Evolutionary conservation across 805 yeast genomes (phyloP).

Genomic region (Suhomyces xylopsoci): DNA sequence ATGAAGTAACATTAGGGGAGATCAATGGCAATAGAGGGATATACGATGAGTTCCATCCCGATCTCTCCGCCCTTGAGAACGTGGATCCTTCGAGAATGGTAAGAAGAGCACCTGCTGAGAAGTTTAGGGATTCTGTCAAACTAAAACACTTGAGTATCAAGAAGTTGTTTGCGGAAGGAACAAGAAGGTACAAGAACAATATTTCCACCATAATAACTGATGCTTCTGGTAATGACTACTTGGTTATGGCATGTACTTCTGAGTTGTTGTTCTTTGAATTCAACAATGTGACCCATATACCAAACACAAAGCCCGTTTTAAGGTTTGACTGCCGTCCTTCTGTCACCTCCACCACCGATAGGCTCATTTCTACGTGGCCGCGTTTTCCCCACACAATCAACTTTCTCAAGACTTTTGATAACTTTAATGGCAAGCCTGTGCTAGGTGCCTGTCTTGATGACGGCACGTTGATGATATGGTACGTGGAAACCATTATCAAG

Average conservation of each 20-base stretch:
- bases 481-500: slow-evolving; percentile 21
- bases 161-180: slow-evolving; percentile 19
- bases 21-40: slow-evolving; percentile 4
- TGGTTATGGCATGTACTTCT: slow-evolving; percentile 35
- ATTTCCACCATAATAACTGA: slow-evolving; percentile 23
- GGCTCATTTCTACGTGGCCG: slow-evolving; percentile 49
- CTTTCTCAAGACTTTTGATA: slow-evolving; percentile 35
- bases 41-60: slow-evolving; percentile 7
- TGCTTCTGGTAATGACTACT: slow-evolving; percentile 13
- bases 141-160: slow-evolving; percentile 22
- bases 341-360: slow-evolving; percentile 38
- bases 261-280: slow-evolving; percentile 33
- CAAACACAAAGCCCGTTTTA: slow-evolving; percentile 22
- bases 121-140: slow-evolving; percentile 31
- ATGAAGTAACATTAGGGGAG: slow-evolving; percentile 11
- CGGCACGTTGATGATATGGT: slow-evolving; percentile 46
- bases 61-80: slow-evolving; percentile 14
- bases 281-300: slow-evolving; percentile 24
- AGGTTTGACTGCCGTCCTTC: slow-evolving; percentile 43
- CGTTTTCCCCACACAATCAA: slow-evolving; percentile 57
- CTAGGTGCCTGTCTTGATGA: slow-evolving; percentile 53
- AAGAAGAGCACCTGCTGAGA: slow-evolving; percentile 30
- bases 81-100: slow-evolving; percentile 17
- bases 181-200: slow-evolving; percentile 43
- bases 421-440: slow-evolving; percentile 38